Evolutionary conservation across 2,329 filamentous ascomycete species (phyloP), one percentile per base, ranked within the genome.

Genomic region (Colletotrichum plurivorum): DNA sequence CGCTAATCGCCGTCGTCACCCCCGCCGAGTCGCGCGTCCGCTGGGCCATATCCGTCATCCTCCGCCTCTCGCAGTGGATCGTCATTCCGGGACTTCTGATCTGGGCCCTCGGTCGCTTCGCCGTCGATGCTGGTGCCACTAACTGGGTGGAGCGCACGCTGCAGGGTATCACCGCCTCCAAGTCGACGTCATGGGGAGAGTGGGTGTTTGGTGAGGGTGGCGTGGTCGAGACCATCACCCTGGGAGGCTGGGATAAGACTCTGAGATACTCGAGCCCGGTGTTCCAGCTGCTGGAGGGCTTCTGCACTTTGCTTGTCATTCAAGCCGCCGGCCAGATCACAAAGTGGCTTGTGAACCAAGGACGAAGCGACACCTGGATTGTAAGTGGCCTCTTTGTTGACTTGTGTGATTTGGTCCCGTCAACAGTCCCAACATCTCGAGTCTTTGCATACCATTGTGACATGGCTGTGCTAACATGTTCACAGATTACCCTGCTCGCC

Each of bases 311-410:
- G 75, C 84, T 98, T 65, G 95, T 98, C 72, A 98, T 99, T 67
- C 96, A 99, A 81, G 94, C 95, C 18, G 92, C 93, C 15, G 96
- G 96, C 0, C 95, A 98, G 79, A 94, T 98, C 73, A 97, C 96
- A 20, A 89, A 94, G 79, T 98, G 94, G 92, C 88, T 98, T 36
- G 95, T 98, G 63, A 98, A 98, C 82, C 87, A 93, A 76, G 94
- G 95, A 75, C 90, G 94, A 76, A 97, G 95, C 76, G 96, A 99
- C 82, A 97, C 92, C 71, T 98, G 95, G 96, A 94, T 98, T 89
- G 94, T 96, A 85, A 80, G 92, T 85, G 52, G 48, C 12, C 41
- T 15, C 41, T 43, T 43, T 43, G 41, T 49, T 18, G 46, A 18
- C 10, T 9, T 36, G 31, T 36, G 31, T 10, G 10, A 36, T 36